phyloP scores from a whole-genome alignment of 768 basidiomycete genomes.

The Russula foetens region DNA sequence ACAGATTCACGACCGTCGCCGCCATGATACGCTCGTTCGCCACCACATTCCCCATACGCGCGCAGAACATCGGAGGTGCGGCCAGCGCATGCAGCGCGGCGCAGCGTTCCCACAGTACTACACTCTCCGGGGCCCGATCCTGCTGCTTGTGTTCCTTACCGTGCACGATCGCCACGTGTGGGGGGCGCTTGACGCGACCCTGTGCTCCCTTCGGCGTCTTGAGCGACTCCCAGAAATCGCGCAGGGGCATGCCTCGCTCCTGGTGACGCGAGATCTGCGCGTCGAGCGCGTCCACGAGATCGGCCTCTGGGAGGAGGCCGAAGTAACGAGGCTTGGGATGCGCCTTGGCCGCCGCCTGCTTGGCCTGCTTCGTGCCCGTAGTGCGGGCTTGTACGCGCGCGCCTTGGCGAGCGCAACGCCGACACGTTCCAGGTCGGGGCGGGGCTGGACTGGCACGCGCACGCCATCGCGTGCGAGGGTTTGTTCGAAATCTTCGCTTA shows the following conservation, averaged over 20 bases:
- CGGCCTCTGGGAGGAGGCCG: conserved; percentile 67
- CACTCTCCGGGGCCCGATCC: conserved; percentile 18
- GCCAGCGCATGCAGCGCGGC: conserved; percentile 31
- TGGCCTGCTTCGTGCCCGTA: conserved; percentile 11
- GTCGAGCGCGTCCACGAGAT: conserved; percentile 44
- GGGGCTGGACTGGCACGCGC: conserved; percentile 42
- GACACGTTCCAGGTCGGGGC: conserved; percentile 50
- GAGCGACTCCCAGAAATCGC: conserved; percentile 43
- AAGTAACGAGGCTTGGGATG: conserved; percentile 55
- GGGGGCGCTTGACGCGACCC: conserved; percentile 45
- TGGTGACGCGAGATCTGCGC: conserved; percentile 32
- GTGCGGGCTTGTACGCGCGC: conserved; percentile 34
- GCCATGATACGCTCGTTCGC: conserved; percentile 82
- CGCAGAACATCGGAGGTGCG: conserved; percentile 47
- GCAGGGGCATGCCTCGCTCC: conserved; percentile 23
- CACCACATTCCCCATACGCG: conserved; percentile 52
- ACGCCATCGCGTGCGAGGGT: conserved; percentile 48
- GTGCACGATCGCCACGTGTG: conserved; percentile 89
- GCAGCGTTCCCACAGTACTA: conserved; percentile 46
- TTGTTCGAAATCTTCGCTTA: conserved; percentile 46
- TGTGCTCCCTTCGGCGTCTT: conserved; percentile 21
- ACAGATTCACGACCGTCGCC: conserved; percentile 55
- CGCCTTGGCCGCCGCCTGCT: conserved; percentile 9
- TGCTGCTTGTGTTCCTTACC: conserved; percentile 31
- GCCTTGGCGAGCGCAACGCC: conserved; percentile 39